These are phyloP conservation scores for Selenicereus undatus DNA, from an alignment of 148 eudicot genomes.

Conservation along the genomic window DNA sequence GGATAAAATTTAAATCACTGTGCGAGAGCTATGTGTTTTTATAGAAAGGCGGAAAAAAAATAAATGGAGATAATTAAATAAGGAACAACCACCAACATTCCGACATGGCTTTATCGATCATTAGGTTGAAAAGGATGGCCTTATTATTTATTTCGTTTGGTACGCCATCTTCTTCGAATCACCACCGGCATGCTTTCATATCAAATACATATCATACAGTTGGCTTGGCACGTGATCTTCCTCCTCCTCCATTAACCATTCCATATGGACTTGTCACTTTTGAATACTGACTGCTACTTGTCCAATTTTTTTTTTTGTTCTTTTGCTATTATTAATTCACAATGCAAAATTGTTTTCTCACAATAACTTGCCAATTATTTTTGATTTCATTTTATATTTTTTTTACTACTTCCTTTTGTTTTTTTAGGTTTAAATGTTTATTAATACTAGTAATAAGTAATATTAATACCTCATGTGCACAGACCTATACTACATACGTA, in stretches of 20 bases:
- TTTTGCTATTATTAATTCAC: too few species aligned
- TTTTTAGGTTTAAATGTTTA: too few species aligned
- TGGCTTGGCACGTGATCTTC: slow-evolving; percentile 32
- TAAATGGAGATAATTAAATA: not conserved
- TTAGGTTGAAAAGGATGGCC: slow-evolving; percentile 14
- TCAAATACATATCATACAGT: slow-evolving; percentile 22
- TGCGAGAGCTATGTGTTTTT: not conserved
- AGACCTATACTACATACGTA: too few species aligned
- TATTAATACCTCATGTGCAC: too few species aligned
- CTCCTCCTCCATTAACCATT: slow-evolving; percentile 16
- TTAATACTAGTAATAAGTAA: too few species aligned
- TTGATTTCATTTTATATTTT: too few species aligned
- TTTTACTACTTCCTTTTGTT: too few species aligned
- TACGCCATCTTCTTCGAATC: slow-evolving; percentile 21
- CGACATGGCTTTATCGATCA: slow-evolving; percentile 25
- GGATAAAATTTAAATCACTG: too few species aligned
- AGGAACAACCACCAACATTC: slow-evolving; percentile 28
- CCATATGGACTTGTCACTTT: slow-evolving; percentile 31
- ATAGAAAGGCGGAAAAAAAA: not conserved
- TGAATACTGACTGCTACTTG: not conserved
- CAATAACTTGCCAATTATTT: too few species aligned
- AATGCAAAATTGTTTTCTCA: too few species aligned
- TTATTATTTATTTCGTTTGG: slow-evolving; percentile 11
- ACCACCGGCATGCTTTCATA: slow-evolving; percentile 9
- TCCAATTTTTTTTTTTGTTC: not conserved